phyloP scores from a whole-genome alignment of 139 green algal species.

The Closterium sp. region DNA sequence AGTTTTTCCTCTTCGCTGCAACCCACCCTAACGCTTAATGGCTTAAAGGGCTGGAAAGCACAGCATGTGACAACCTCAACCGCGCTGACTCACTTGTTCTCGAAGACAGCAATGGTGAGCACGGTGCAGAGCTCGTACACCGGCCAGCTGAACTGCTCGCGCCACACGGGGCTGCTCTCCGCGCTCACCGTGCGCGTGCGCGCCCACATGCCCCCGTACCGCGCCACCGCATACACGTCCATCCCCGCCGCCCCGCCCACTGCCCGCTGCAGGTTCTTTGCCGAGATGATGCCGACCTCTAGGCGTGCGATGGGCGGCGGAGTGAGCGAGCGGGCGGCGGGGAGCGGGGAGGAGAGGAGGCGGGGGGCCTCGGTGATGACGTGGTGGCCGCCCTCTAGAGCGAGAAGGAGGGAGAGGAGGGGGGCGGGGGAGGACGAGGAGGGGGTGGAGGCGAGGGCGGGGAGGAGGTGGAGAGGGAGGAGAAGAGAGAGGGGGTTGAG shows the following conservation, averaged over 20 bases:
- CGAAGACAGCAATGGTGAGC: constrained; percentile 43
- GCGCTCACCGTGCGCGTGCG: constrained; percentile 27
- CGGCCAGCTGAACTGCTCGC: constrained; percentile 46
- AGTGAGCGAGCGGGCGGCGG: background rate
- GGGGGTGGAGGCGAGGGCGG: background rate
- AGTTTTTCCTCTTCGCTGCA: no score
- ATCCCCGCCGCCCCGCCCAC: background rate
- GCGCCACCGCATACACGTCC: constrained; percentile 33
- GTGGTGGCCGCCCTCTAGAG: background rate
- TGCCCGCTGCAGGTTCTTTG: background rate
- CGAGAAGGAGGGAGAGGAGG: background rate
- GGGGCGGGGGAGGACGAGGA: background rate
- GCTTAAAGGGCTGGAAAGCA: no score
- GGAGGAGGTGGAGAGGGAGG: background rate
- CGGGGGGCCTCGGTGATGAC: background rate
- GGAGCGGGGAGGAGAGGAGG: background rate
- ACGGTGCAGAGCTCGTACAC: constrained; percentile 44
- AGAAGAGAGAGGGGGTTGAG: background rate
- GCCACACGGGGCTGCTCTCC: constrained; percentile 28
- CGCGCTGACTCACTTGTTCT: constrained; percentile 34
- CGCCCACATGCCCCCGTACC: constrained; percentile 40
- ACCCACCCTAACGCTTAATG: no score
- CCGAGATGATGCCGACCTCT: constrained; percentile 3
- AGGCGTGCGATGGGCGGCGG: background rate
- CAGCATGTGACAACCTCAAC: no score